Conservation (phyloP, 2,329 filamentous ascomycete species). For the Phaeomoniella chlamydospora region DNA sequence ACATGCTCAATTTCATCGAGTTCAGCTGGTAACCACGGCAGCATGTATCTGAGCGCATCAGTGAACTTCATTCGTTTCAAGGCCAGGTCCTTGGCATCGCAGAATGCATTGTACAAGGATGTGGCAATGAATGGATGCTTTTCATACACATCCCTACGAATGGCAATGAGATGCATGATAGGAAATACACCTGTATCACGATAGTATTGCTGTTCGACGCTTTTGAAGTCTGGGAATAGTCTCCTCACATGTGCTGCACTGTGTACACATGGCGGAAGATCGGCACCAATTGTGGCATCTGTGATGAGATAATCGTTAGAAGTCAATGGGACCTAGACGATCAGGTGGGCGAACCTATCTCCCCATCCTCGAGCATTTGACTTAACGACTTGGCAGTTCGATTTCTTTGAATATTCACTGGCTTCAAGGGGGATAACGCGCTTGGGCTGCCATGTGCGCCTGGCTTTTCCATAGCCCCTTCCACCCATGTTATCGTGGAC, state of each 20-base stretch:
- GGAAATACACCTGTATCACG: slow-evolving; percentile 15
- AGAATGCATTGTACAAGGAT: slow-evolving; percentile 17
- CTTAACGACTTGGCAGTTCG: slow-evolving; percentile 14
- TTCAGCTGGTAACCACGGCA: slow-evolving; percentile 18
- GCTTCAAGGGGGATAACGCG: slow-evolving; percentile 11
- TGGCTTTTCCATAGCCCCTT: slow-evolving; percentile 17
- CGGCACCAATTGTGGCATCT: slow-evolving; percentile 21
- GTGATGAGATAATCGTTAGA: too few relatives aligned
- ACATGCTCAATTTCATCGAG: slow-evolving; percentile 20
- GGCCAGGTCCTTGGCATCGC: slow-evolving; percentile 18
- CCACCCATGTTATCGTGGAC: slow-evolving; percentile 16
- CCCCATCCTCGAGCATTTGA: slow-evolving; percentile 19
- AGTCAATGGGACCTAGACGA: too few relatives aligned
- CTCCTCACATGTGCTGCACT: slow-evolving; percentile 13
- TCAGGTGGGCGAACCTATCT: too few relatives aligned
- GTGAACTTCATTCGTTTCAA: slow-evolving; percentile 13
- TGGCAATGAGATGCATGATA: slow-evolving; percentile 18
- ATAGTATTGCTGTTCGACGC: slow-evolving; percentile 19
- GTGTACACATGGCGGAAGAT: slow-evolving; percentile 16
- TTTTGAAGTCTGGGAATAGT: slow-evolving; percentile 20
- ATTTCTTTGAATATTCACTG: slow-evolving; percentile 14
- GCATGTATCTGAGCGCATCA: slow-evolving; percentile 18
- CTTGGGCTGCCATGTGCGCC: slow-evolving; percentile 15
- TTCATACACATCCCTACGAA: slow-evolving; percentile 14
- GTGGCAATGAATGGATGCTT: slow-evolving; percentile 16